These are phyloP conservation scores for Zasmidium cellare DNA, from an alignment of 2,329 filamentous ascomycete genomes.

Conservation along the genomic window DNA sequence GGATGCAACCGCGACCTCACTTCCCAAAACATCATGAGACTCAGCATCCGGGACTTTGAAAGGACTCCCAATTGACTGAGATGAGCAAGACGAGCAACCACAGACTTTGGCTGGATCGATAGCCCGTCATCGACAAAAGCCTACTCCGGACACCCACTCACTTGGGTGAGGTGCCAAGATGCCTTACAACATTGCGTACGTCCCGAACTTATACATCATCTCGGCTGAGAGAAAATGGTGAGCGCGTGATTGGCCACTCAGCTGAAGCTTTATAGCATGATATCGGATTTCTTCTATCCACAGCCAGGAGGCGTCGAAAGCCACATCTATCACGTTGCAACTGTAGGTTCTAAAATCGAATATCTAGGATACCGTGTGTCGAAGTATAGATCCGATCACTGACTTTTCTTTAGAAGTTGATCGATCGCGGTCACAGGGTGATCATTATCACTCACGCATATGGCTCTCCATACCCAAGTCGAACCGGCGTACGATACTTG, in stretches of 20 bases:
- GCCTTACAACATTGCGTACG: slow-evolving; percentile 71
- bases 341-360: slow-evolving; percentile 44
- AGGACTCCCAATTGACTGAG: neutral
- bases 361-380: too few species aligned
- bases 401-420: slow-evolving; percentile 66
- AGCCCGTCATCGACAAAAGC: too few species aligned
- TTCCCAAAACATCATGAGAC: too few species aligned
- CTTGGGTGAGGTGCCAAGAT: slow-evolving; percentile 40
- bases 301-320: slow-evolving; percentile 94
- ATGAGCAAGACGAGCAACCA: slow-evolving; percentile 11
- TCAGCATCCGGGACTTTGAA: too few species aligned
- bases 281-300: slow-evolving; percentile 99
- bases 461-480: slow-evolving; percentile 52
- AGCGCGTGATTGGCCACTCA: too few species aligned
- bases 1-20: neutral
- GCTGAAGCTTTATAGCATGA: too few species aligned
- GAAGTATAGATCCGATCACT: too few species aligned
- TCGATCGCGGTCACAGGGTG: slow-evolving; percentile 96
- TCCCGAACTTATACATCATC: neutral
- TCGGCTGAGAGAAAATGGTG: neutral
- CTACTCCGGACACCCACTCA: too few species aligned
- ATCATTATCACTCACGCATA: slow-evolving; percentile 97
- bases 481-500: slow-evolving; percentile 89
- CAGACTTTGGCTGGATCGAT: slow-evolving; percentile 10
- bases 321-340: slow-evolving; percentile 96